Percentiles rank a stretch among this genome's conserved stretches.
These are phyloP conservation scores for Hypoxylon trugodes DNA, from an alignment of 495 filamentous ascomycete species.

Conservation along the genomic window DNA sequence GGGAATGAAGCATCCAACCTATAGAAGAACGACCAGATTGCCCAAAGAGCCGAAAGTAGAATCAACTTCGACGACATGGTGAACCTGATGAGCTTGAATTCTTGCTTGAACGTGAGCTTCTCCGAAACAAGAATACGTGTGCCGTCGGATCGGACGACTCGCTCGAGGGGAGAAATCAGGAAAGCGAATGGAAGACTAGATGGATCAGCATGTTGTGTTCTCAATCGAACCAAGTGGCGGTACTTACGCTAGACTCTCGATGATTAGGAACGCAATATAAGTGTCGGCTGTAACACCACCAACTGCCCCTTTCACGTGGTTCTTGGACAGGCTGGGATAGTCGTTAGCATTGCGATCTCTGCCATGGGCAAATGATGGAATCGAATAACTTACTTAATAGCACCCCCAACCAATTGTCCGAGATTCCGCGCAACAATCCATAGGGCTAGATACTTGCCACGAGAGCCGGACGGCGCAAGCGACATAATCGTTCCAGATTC, in stretches of 20 bases:
- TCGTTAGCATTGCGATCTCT: slow-evolving; percentile 51
- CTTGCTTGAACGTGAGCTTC: slow-evolving; percentile 35
- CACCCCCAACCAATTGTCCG: slow-evolving; percentile 56
- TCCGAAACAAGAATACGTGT: slow-evolving; percentile 52
- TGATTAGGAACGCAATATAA: slow-evolving; percentile 35
- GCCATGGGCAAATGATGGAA: slow-evolving; percentile 33
- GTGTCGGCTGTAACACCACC: slow-evolving; percentile 36
- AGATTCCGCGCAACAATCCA: slow-evolving; percentile 60
- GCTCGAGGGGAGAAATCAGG: slow-evolving; percentile 54
- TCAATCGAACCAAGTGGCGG: not conserved
- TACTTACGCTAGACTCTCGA: slow-evolving; percentile 34
- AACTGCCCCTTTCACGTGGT: slow-evolving; percentile 23
- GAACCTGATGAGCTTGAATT: slow-evolving; percentile 33
- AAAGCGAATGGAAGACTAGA: slow-evolving; percentile 55
- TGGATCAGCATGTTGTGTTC: slow-evolving; percentile 31
- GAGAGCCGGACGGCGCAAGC: slow-evolving; percentile 54
- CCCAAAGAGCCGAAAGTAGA: slow-evolving; percentile 35
- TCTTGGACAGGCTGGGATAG: slow-evolving; percentile 43
- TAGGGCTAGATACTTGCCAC: slow-evolving; percentile 56
- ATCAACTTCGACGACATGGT: slow-evolving; percentile 38
- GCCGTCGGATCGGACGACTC: slow-evolving; percentile 56
- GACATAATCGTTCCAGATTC: slow-evolving; percentile 60
- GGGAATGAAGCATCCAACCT: slow-evolving; percentile 47
- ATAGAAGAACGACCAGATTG: slow-evolving; percentile 54
- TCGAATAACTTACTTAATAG: slow-evolving; percentile 54